A percentile compares a stretch with the other conserved stretches of the same genome.
These are phyloP conservation scores for Aspergillus calidoustus DNA, from an alignment of 2,329 filamentous ascomycete genomes.

Conservation along the genomic window DNA sequence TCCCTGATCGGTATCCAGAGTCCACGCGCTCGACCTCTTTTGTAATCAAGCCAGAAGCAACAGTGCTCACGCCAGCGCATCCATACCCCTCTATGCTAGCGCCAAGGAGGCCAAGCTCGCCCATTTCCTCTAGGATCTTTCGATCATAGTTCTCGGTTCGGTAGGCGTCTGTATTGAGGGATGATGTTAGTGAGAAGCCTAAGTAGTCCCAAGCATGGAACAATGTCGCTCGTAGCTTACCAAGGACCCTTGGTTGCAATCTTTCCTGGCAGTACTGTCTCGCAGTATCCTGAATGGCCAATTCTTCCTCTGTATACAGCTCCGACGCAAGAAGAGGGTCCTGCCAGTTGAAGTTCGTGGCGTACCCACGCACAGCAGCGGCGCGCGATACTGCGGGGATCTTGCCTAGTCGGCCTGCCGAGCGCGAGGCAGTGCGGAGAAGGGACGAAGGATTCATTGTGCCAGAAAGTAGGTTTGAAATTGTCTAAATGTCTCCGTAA, in stretches of 20 bases:
- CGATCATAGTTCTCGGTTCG: conserved; percentile 85
- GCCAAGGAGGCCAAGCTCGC: conserved; percentile 84
- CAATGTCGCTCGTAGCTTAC: conserved; percentile 57
- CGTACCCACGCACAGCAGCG: conserved; percentile 34
- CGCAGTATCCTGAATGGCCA: conserved; percentile 86
- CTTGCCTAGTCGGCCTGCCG: conserved; percentile 26
- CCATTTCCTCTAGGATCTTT: conserved; percentile 88
- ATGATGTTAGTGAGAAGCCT: conserved; percentile 7
- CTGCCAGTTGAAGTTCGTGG: conserved; percentile 78
- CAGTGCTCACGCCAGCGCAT: conserved; percentile 84
- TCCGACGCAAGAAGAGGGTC: conserved; percentile 79
- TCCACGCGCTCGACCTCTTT: conserved; percentile 89
- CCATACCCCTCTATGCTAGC: conserved; percentile 86
- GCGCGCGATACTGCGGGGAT: conserved; percentile 22
- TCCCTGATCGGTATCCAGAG: conserved; percentile 87
- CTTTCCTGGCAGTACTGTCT: conserved; percentile 93
- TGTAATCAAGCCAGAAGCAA: conserved; percentile 87
- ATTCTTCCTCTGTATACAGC: conserved; percentile 85
- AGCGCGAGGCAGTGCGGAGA: conserved; percentile 38
- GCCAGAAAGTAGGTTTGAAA: not conserved
- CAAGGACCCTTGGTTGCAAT: conserved; percentile 80
- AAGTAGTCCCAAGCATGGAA: not conserved
- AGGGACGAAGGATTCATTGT: conserved; percentile 41
- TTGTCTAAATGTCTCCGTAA: not conserved
- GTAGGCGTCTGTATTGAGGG: conserved; percentile 69